Base-by-base conservation (phyloP, 768 basidiomycete genomes). In the Cystobasidium onofrii region DNA sequence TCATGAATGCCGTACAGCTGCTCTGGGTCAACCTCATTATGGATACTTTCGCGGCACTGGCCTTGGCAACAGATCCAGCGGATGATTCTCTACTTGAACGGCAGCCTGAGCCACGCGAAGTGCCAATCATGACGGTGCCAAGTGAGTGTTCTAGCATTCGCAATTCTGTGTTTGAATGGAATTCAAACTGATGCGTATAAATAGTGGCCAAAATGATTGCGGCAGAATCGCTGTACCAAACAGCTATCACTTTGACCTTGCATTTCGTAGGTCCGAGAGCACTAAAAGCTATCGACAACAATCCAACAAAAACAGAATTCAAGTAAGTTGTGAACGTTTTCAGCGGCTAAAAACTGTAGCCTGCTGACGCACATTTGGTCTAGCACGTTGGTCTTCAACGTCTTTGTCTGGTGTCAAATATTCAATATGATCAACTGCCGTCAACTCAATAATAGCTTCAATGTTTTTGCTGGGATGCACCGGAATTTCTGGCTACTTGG, bases 11-110 rank as follows among this genome's bases (percentile, higher is more conserved):
- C 46, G 92, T 96, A 20, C 94, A 97, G 85, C 84, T 97, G 52
- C 88, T 97, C 66, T 96, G 93, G 92, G 94, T 97, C 79, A 97
- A 97, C 82, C 84, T 97, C 34, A 95, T 95, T 81, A 78, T 79
- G 78, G 76, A 77, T 27, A 73, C 73, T 27, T 73, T 73, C 34
- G 73, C 73, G 3, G 73, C 73, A 1, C 33, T 73, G n/a, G 73
- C 73, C 1, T 57, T 73, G 1, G 73, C 73, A 29, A 73, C 73
- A 1, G 73, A 73, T 64, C 73, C 73, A 15, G 73, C 73, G 23
- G 63, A 64, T n/a, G 61, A 64, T 23, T 52, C 61, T 2, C 63
- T 73, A 17, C 63, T 73, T 3, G 34, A 73, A 3, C 36, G 73
- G 12, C 41, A 73, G 34, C 73, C 73, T 23, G 73, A 73, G 25